Base-by-base conservation (phyloP, 495 filamentous ascomycete species). In the Parathielavia appendiculata region DNA sequence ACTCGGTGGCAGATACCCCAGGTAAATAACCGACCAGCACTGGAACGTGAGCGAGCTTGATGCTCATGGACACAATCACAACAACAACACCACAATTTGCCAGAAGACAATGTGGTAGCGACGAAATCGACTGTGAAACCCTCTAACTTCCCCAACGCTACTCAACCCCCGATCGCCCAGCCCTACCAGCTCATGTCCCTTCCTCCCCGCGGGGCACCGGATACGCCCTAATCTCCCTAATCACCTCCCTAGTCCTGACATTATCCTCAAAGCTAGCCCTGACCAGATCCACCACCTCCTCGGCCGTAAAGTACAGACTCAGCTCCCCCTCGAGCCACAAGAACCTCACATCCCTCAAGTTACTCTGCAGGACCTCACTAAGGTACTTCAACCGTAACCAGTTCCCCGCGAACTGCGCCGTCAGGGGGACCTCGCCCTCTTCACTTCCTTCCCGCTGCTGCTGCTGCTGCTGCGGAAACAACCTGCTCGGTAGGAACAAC, bases 341-440 rank as follows among this genome's bases (percentile, higher is more conserved):
- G 66, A 82, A 96, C 66, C 84, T 84, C 61, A 99, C 92, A 62
- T 99, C 92, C 52, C 83, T 86, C 44, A 97, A 75, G 53, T 88
- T 90, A 63, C 89, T 91, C 71, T 97, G 91, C 51, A 99, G 72
- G 51, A 99, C 89, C 67, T 95, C 89, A 51, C 84, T 78, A 19
- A 99, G 73, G 66, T 90, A 96, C 65, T 93, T 87, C 65, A 99
- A 90, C 54, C 89, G 86, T 54, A 96, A 76, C 95, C 93, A 99
- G 60, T 81, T 84, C 0, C 80, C 74, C 32, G 89, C 86, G 65
- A 96, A 97, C 34, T 95, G 78, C 12, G 85, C 82, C 22, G 90
- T 91, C 39, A 88, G 76, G 11, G 86, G 86, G 4, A 89, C 60
- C 36, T 67, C 75, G 39, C 71, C 75, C 20, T 68, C 57, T 20